Evolutionary conservation across 2,329 filamentous ascomycete species (phyloP).

Genomic region (Aspergillus caelatus): DNA sequence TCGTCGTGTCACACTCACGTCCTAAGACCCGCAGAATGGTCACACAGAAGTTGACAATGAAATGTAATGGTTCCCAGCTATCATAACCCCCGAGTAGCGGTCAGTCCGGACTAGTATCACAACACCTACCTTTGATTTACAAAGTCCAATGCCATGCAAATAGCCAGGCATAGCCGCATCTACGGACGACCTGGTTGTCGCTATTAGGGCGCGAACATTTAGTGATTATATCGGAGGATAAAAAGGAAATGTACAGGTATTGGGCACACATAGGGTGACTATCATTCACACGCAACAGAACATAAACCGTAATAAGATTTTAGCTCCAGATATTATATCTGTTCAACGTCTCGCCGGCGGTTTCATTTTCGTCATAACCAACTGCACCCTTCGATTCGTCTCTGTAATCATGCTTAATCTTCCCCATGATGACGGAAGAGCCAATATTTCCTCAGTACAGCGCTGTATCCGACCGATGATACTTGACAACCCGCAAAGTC

Average conservation of each 20-base stretch:
- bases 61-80: constrained; percentile 6
- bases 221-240: not conserved
- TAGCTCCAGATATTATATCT: too few species aligned
- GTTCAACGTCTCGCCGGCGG: constrained; percentile 20
- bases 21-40: constrained; percentile 18
- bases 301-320: not conserved
- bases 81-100: not conserved
- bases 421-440: constrained; percentile 23
- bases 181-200: not conserved
- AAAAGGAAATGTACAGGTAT: not conserved
- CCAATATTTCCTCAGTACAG: constrained; percentile 29
- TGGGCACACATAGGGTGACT: too few species aligned
- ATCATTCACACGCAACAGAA: not conserved
- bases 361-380: constrained; percentile 34
- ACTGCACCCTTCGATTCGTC: constrained; percentile 32
- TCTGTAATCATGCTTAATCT: constrained; percentile 35
- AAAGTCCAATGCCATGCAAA: not conserved
- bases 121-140: too few species aligned
- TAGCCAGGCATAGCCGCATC: not conserved
- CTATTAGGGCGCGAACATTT: too few species aligned
- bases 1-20: constrained; percentile 20
- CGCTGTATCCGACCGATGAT: constrained; percentile 30
- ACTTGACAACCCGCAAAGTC: constrained; percentile 32
- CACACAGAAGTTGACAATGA: constrained; percentile 16
- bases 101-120: not conserved